phyloP scores from a whole-genome alignment of 164 flowering plant species.

The Berberis vulgaris region DNA sequence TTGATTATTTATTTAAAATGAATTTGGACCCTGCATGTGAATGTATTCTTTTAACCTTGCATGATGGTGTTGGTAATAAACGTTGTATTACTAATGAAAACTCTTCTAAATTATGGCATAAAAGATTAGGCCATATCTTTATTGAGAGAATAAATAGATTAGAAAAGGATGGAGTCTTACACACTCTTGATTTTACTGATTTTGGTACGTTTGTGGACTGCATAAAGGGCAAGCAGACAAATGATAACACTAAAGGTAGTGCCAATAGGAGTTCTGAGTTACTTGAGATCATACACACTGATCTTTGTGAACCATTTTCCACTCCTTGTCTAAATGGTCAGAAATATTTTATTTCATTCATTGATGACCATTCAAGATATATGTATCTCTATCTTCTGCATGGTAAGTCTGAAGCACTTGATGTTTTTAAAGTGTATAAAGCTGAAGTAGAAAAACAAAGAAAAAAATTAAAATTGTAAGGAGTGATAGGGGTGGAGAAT shows the following conservation, averaged over 20 bases:
- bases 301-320: not conserved
- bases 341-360: not conserved
- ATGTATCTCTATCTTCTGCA: not conserved
- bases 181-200: not conserved
- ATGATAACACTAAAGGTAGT: not conserved
- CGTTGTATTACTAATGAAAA: no score
- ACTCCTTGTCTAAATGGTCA: not conserved
- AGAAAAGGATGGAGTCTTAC: constrained; percentile 1
- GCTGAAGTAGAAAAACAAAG: not conserved
- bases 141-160: not conserved
- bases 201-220: no score
- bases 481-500: not conserved
- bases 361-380: not conserved
- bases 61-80: no score
- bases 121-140: not conserved
- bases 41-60: no score
- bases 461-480: not conserved
- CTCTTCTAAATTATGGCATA: no score
- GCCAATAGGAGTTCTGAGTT: constrained; percentile 1
- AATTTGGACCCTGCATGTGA: no score
- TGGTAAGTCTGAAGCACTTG: not conserved
- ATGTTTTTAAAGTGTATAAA: not conserved
- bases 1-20: no score
- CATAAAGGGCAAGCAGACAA: no score
- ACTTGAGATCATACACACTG: not conserved